Conservation (phyloP, 164 flowering plant genomes). For the Piper betle region DNA sequence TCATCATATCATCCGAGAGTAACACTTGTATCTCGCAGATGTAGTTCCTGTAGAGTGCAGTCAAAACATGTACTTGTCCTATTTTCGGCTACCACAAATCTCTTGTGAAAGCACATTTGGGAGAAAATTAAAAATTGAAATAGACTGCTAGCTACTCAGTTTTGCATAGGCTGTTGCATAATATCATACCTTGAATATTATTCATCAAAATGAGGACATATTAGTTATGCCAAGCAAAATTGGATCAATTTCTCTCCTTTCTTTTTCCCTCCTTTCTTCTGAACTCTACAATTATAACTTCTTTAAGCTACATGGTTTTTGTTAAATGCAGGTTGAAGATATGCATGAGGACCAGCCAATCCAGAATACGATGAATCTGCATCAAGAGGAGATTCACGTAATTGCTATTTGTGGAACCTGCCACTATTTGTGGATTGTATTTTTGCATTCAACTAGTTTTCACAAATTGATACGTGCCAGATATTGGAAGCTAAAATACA, state of each 20-base stretch:
- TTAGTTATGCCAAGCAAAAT: no score
- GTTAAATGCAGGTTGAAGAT: conserved; percentile 60
- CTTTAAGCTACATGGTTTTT: no score
- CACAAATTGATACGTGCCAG: conserved; percentile 28
- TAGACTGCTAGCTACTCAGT: not conserved
- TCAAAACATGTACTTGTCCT: no score
- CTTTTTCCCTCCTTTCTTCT: not conserved
- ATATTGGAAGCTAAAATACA: conserved; percentile 50
- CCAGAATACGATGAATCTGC: conserved; percentile 11
- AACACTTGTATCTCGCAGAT: no score
- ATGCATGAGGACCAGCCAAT: conserved; percentile 24
- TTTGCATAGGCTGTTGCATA: not conserved
- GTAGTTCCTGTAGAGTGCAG: no score
- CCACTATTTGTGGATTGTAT: not conserved
- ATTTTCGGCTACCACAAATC: no score
- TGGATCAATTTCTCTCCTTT: conserved; percentile 1
- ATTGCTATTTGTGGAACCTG: conserved; percentile 1
- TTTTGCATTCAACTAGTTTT: not conserved
- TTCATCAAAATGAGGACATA: not conserved
- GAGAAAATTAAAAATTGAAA: not conserved
- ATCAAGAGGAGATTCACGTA: conserved; percentile 44
- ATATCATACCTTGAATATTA: not conserved
- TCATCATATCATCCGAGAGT: no score
- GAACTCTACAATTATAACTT: no score
- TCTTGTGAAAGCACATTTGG: no score